A percentile compares a stretch with the other conserved stretches of the same genome.
Conservation (phyloP, 164 flowering plant genomes). For the Pachysandra terminalis region DNA sequence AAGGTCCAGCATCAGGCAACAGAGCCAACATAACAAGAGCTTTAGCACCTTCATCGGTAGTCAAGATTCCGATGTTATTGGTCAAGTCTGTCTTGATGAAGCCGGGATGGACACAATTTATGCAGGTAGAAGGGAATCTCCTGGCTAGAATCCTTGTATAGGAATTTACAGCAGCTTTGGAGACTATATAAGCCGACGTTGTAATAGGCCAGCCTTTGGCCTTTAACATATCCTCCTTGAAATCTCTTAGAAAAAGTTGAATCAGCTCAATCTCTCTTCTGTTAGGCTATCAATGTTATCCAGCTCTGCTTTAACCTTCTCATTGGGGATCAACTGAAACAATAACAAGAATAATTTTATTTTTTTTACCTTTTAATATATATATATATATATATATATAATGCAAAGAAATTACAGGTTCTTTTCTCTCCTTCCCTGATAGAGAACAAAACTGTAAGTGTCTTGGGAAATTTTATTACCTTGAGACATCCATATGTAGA, state of each 20-base stretch:
- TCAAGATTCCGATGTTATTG: conserved; percentile 3
- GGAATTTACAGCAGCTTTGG: conserved; percentile 44
- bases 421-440: no score
- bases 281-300: conserved; percentile 26
- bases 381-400: no score
- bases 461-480: neutral
- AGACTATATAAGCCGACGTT: conserved; percentile 26
- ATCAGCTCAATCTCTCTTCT: conserved; percentile 34
- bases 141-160: conserved; percentile 46
- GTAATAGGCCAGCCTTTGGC: conserved; percentile 35
- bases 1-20: conserved; percentile 14
- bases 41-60: conserved; percentile 17
- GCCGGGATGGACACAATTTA: no score
- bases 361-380: no score
- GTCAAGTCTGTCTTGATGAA: conserved; percentile 14
- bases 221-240: no score
- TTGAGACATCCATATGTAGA: conserved; percentile 20
- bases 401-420: no score
- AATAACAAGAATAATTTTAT: neutral
- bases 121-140: conserved; percentile 27
- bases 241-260: conserved; percentile 27
- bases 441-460: no score
- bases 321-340: conserved; percentile 30
- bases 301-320: conserved; percentile 27
- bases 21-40: conserved; percentile 18